Conservation (phyloP, 495 filamentous ascomycete species). For the Penicillium atrosanguineum region DNA sequence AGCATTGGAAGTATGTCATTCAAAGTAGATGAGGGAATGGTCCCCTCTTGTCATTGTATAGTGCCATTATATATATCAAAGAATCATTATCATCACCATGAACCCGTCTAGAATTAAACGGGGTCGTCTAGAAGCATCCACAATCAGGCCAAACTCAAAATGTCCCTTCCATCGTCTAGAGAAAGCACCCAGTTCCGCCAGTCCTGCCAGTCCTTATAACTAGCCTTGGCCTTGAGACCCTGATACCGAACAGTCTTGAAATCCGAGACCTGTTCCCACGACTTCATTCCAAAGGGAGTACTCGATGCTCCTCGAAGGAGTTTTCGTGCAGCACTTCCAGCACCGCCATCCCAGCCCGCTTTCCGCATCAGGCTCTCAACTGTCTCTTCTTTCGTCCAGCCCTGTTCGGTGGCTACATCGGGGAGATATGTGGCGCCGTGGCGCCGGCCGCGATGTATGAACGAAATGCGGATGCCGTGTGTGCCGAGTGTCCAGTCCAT, state of each 20-base stretch:
- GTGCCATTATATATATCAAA: background rate
- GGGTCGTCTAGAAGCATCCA: background rate
- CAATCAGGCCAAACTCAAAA: constrained; percentile 14
- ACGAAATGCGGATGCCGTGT: constrained; percentile 80
- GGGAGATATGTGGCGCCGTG: constrained; percentile 81
- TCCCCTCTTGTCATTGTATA: background rate
- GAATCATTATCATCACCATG: constrained; percentile 5
- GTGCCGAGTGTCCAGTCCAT: constrained; percentile 84
- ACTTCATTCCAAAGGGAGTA: constrained; percentile 21
- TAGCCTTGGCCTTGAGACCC: constrained; percentile 67
- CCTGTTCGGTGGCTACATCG: constrained; percentile 87
- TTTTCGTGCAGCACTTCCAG: constrained; percentile 50
- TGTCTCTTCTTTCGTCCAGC: constrained; percentile 93
- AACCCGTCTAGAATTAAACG: background rate
- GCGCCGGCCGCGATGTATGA: constrained; percentile 61
- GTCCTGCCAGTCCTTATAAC: constrained; percentile 68
- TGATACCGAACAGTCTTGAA: constrained; percentile 77
- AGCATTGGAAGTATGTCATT: background rate
- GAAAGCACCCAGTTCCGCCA: constrained; percentile 73
- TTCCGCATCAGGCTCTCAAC: constrained; percentile 88
- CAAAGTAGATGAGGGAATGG: background rate
- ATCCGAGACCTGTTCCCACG: constrained; percentile 70
- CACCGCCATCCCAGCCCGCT: constrained; percentile 69
- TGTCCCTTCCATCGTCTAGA: constrained; percentile 34
- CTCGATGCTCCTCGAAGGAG: constrained; percentile 30